Evolutionary conservation across 2,329 filamentous ascomycete species (phyloP).

Genomic region (Lojkania enalia): DNA sequence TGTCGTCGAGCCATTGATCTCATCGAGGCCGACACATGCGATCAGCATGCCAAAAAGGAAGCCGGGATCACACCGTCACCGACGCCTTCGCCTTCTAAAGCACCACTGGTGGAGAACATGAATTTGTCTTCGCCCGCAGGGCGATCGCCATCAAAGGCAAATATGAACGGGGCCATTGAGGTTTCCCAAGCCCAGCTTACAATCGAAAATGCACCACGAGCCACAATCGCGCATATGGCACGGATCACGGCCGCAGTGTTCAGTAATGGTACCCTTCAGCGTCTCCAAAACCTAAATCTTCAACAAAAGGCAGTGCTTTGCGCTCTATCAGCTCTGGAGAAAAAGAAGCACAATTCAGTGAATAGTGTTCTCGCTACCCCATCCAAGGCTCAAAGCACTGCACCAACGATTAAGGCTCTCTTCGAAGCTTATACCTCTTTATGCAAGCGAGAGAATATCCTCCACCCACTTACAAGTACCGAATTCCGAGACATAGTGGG

Average conservation of each 20-base stretch:
- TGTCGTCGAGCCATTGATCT: slow-evolving; percentile 87
- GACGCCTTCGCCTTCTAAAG: slow-evolving; percentile 70
- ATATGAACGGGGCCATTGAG: slow-evolving; percentile 27
- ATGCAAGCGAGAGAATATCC: slow-evolving; percentile 83
- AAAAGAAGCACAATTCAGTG: slow-evolving; percentile 58
- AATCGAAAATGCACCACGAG: slow-evolving; percentile 79
- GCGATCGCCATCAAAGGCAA: slow-evolving; percentile 47
- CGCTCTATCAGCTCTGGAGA: slow-evolving; percentile 83
- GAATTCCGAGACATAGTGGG: slow-evolving; percentile 94
- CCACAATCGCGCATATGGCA: slow-evolving; percentile 87
- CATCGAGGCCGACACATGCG: slow-evolving; percentile 80
- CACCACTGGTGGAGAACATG: slow-evolving; percentile 76
- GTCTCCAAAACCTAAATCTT: slow-evolving; percentile 84
- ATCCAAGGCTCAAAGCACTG: slow-evolving; percentile 55
- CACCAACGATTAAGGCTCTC: slow-evolving; percentile 80
- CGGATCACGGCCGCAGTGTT: slow-evolving; percentile 89
- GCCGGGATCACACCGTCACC: slow-evolving; percentile 49
- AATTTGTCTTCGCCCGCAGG: slow-evolving; percentile 65
- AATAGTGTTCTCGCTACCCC: slow-evolving; percentile 43
- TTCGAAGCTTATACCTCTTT: slow-evolving; percentile 82
- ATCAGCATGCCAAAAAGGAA: slow-evolving; percentile 68
- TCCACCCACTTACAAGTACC: slow-evolving; percentile 85
- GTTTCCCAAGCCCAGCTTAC: slow-evolving; percentile 66
- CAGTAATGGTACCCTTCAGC: slow-evolving; percentile 82
- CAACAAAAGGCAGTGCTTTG: slow-evolving; percentile 97